Evolutionary conservation across 2,329 filamentous ascomycete genomes (phyloP), one percentile per base, ranked within the genome.

Genomic region (Ophiosphaerella narmari): DNA sequence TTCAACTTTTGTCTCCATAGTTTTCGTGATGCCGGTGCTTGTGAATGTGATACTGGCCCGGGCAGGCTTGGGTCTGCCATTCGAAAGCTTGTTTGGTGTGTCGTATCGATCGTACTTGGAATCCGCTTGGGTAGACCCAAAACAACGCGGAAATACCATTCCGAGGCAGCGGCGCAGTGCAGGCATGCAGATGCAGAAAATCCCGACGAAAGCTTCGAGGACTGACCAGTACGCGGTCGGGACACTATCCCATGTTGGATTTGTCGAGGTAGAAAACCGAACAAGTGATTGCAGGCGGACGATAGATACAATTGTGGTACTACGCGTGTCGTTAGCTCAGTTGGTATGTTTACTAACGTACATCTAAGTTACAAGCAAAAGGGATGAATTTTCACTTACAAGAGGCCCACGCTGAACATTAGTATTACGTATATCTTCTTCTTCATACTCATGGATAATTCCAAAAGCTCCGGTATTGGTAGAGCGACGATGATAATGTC

Each of bases 211-310:
- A n/a, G 39, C 40, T 40, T 62, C 59, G 34, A 62, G 39, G 6
- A 46, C 39, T 14, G 57, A 60, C 49, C 58, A 62, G 16, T 57
- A 54, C 23, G 46, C 46, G 32, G 41, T 49, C 11, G 47, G 41
- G 9, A 50, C 49, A 21, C 72, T 59, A 50, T 74, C 72, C 60
- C 66, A 73, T 26, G 59, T 66, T 23, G 73, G 49, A 48, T 78
- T 77, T 1, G 60, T 38, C 2, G 75, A 74, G n/a, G 62, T 70
- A 14, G 69, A 68, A 50, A 78, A 77, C 31, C 66, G 51, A 39
- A 77, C 67, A 9, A 78, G 63, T 2, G 73, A 70, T n/a, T 67
- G 63, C 3, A 78, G 61, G 4, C 75, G 73, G 23, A 78, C 51
- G 39, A 74, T 68, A 39, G 74, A 75, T 31, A 77, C 64, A 11